Conservation (phyloP, 2,329 filamentous ascomycete species). For the Bisporella sp. region DNA sequence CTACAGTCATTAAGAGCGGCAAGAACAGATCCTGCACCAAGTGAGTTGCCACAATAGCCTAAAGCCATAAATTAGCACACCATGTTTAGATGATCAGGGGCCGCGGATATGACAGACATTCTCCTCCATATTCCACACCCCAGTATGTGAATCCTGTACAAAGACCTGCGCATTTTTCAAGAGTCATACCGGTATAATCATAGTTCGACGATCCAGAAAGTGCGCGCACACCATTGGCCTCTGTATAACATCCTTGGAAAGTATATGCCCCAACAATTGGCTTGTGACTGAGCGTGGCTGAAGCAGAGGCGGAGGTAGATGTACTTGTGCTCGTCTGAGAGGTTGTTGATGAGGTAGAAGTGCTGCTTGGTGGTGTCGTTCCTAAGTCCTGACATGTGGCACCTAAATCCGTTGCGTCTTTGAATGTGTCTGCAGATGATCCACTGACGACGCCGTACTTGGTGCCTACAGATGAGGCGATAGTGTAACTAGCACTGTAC, state of each 20-base stretch:
- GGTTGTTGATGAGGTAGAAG: constrained; percentile 9
- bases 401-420: constrained; percentile 36
- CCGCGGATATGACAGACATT: constrained; percentile 12
- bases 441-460: constrained; percentile 21
- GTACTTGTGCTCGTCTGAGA: constrained; percentile 1
- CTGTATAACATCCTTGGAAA: constrained; percentile 28
- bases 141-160: constrained; percentile 9
- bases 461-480: constrained; percentile 11
- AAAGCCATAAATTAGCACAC: background rate
- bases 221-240: constrained; percentile 5
- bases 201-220: constrained; percentile 24
- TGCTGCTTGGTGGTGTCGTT: constrained; percentile 19
- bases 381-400: constrained; percentile 32
- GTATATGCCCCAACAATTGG: constrained; percentile 35
- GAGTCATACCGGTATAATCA: constrained; percentile 7
- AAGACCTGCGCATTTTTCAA: constrained; percentile 4
- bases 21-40: constrained; percentile 8
- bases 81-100: background rate
- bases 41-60: constrained; percentile 14
- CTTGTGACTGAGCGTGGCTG: constrained; percentile 20
- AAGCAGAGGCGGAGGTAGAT: constrained; percentile 13
- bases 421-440: constrained; percentile 39
- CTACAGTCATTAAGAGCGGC: constrained; percentile 11
- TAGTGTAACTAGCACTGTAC: constrained; percentile 16
- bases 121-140: constrained; percentile 12